Evolutionary conservation across 352 stramenopile genomes (phyloP), one percentile per base, ranked within the genome.

Genomic region (Aphanomyces cochlioides): DNA sequence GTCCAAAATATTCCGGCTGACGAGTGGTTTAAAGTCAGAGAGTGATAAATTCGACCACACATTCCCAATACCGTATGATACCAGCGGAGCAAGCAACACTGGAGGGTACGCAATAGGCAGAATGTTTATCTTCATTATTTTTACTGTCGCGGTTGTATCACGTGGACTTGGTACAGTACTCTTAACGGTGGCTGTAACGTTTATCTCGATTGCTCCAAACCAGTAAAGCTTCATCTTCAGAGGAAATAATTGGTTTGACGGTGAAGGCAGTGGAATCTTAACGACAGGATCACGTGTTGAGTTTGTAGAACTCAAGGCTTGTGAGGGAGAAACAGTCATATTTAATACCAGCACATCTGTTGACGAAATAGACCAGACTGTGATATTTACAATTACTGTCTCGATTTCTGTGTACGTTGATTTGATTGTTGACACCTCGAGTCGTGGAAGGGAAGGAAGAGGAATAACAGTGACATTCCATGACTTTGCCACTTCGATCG

Each of bases 391-490:
- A 17, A 36, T 12, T n/a, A 66, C 12, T 7, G 37, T 8, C 5
- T 66, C 58, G 39, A 41, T 47, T 41, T 66, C 58, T 4, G 19
- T 38, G 5, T 54, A 6, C 39, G 7, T 66, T 7, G 58, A 36
- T 19, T 38, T 41, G 19, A 7, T 37, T 6, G 58, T 17, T 15
- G 15, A 8, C 5, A 66, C 3, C 4, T 47, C 8, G 5, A 66
- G 39, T 5, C 15, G 17, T 10, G 39, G 15, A 3, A 50, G 39
- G 39, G 36, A n/a, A 6, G 38, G 39, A 34, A 43, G 19, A 15
- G 58, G 58, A 12, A 66, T 5, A 15, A 66, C 39, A 3, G 58
- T 66, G 10, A 66, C 58, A 41, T 50, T 66, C 58, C 58, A 66
- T 37, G 50, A 58, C 28, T 21, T 10, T 1, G n/a, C n/a, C 8